Conservation (phyloP, 768 basidiomycete species). For the Suillus plorans region DNA sequence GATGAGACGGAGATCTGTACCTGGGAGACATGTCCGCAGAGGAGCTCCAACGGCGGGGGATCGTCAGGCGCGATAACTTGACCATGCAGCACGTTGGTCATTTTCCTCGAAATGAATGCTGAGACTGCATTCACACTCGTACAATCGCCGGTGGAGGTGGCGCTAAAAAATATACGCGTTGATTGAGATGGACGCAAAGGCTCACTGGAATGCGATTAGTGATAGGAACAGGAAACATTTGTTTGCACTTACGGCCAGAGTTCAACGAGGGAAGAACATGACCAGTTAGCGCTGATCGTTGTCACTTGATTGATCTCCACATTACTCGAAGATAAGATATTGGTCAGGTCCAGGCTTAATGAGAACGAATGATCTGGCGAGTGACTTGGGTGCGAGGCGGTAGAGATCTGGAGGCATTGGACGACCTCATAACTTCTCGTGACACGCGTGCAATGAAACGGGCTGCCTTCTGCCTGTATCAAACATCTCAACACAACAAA, state of each 20-base stretch:
- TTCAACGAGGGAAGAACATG: conserved; percentile 41
- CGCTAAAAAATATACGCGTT: conserved; percentile 43
- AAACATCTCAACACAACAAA: conserved; percentile 7
- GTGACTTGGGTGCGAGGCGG: conserved; percentile 50
- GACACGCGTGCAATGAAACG: conserved; percentile 61
- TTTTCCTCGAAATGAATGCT: conserved; percentile 51
- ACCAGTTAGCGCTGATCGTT: conserved; percentile 71
- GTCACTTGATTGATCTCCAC: conserved; percentile 58
- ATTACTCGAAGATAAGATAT: conserved; percentile 40
- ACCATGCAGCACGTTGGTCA: conserved; percentile 53
- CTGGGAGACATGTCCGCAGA: conserved; percentile 45
- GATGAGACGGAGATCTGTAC: conserved; percentile 32
- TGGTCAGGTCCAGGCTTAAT: conserved; percentile 57
- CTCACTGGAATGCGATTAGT: conserved; percentile 33
- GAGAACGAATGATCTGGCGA: conserved; percentile 49
- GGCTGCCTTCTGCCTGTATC: conserved; percentile 42
- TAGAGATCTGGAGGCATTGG: conserved; percentile 55
- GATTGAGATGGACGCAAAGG: conserved; percentile 47
- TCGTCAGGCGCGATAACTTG: conserved; percentile 33
- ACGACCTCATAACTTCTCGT: conserved; percentile 58
- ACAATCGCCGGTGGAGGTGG: conserved; percentile 37
- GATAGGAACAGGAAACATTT: background rate
- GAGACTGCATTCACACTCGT: conserved; percentile 41
- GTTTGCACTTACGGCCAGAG: conserved; percentile 42
- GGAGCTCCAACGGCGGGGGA: conserved; percentile 57